A percentile compares a stretch with the other conserved stretches of the same genome.
Conservation (phyloP, 2,329 filamentous ascomycete species). For the Fusarium redolens region DNA sequence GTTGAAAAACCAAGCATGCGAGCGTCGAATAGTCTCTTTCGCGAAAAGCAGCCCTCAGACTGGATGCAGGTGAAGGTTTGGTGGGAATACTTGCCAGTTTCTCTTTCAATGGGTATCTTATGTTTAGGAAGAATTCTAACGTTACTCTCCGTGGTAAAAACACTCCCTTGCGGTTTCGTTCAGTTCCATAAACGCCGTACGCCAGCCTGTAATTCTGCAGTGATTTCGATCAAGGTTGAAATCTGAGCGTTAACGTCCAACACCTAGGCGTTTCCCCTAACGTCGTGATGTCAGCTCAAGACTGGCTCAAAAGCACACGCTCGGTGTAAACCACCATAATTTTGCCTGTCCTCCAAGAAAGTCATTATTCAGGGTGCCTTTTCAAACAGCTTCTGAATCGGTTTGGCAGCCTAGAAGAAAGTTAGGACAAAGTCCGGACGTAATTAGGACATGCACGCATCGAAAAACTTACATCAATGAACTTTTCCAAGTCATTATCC, state of each 20-base stretch:
- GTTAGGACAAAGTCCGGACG: constrained; percentile 27
- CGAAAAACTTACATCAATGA: constrained; percentile 79
- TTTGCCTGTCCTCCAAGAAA: background rate
- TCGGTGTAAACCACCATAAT: background rate
- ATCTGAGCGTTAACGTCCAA: background rate
- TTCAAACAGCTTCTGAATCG: constrained; percentile 79
- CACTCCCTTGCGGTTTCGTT: background rate
- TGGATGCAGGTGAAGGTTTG: background rate
- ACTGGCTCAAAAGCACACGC: background rate
- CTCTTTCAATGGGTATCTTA: constrained; percentile 1
- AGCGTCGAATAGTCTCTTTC: background rate
- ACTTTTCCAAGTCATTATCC: constrained; percentile 92
- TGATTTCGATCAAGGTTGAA: background rate
- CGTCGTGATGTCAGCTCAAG: background rate
- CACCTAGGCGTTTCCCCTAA: background rate
- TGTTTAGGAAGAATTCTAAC: background rate
- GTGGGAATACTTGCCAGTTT: background rate
- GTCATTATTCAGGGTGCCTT: constrained; percentile 65
- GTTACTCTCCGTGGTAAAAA: background rate
- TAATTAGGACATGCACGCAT: background rate
- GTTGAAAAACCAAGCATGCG: background rate
- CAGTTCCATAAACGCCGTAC: constrained; percentile 11
- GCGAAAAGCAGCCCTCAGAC: background rate
- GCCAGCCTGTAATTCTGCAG: constrained; percentile 1
- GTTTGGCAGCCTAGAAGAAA: constrained; percentile 77